A percentile compares a stretch with the other conserved stretches of the same genome.
phyloP scores from a whole-genome alignment of 495 filamentous ascomycete genomes.

The Mytilinidion resinicola region DNA sequence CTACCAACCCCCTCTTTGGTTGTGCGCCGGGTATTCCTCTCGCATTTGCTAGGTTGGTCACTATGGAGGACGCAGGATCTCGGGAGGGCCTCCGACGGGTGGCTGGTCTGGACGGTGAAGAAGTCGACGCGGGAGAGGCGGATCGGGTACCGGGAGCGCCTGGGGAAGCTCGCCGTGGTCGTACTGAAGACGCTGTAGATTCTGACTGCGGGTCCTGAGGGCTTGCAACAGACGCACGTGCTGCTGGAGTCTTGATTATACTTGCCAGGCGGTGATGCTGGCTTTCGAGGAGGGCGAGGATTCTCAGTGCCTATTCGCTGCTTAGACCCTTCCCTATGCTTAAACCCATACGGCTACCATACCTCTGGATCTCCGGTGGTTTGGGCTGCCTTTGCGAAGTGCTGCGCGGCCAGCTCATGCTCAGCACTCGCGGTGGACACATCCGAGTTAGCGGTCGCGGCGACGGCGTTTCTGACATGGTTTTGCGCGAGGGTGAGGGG shows the following conservation, averaged over 20 bases:
- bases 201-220: background rate
- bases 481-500: constrained; percentile 74
- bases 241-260: constrained; percentile 51
- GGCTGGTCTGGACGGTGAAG: constrained; percentile 41
- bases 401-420: constrained; percentile 81
- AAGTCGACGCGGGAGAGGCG: constrained; percentile 32
- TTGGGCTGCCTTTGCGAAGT: constrained; percentile 77
- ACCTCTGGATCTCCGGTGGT: constrained; percentile 71
- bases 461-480: constrained; percentile 72
- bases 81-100: constrained; percentile 50
- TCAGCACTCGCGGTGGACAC: constrained; percentile 75
- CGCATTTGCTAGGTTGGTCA: constrained; percentile 83
- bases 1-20: constrained; percentile 49
- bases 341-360: constrained; percentile 3
- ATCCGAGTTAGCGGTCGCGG: constrained; percentile 66
- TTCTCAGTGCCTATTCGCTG: constrained; percentile 60
- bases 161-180: background rate
- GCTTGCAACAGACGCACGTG: background rate
- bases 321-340: constrained; percentile 8
- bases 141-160: constrained; percentile 3
- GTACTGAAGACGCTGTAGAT: background rate
- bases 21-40: constrained; percentile 66
- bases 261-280: constrained; percentile 77
- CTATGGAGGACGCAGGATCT: constrained; percentile 76
- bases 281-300: constrained; percentile 73